phyloP scores from a whole-genome alignment of 2,329 filamentous ascomycete species.

The Sporothrix schenckii region DNA sequence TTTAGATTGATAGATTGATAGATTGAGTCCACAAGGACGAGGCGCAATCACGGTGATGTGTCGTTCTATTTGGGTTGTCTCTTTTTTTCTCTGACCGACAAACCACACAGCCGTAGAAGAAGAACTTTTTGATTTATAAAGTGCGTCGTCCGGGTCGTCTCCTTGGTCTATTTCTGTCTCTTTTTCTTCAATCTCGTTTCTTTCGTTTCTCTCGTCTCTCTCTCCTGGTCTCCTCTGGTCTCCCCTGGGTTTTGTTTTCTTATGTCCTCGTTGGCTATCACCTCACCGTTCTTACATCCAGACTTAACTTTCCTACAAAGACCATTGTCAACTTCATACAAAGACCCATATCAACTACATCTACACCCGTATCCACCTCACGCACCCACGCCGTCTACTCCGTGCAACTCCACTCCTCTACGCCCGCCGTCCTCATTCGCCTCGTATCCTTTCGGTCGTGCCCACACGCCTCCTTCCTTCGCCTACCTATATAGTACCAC shows the following conservation, averaged over 20 bases:
- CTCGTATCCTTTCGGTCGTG: neutral
- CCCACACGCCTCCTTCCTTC: neutral
- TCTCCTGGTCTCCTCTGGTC: no score
- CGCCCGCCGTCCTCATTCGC: neutral
- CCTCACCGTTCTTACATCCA: neutral
- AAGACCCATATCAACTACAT: slow-evolving; percentile 6
- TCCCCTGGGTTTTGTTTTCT: neutral
- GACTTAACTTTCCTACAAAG: neutral
- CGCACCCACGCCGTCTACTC: neutral
- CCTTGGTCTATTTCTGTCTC: neutral
- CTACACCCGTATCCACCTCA: neutral
- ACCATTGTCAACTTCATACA: neutral
- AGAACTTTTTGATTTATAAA: neutral
- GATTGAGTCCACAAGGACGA: slow-evolving; percentile 11
- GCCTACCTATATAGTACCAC: slow-evolving; percentile 4
- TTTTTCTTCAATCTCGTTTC: neutral
- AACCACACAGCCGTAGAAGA: neutral
- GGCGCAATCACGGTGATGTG: slow-evolving; percentile 2
- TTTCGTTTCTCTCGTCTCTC: no score
- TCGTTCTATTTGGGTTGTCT: neutral
- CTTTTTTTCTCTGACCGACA: slow-evolving; percentile 16
- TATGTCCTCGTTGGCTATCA: neutral
- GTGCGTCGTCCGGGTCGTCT: neutral
- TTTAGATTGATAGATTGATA: neutral
- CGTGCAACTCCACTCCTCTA: neutral